Evolutionary conservation across 2,329 filamentous ascomycete species (phyloP), one percentile per base, ranked within the genome.

Genomic region (Septoria linicola): DNA sequence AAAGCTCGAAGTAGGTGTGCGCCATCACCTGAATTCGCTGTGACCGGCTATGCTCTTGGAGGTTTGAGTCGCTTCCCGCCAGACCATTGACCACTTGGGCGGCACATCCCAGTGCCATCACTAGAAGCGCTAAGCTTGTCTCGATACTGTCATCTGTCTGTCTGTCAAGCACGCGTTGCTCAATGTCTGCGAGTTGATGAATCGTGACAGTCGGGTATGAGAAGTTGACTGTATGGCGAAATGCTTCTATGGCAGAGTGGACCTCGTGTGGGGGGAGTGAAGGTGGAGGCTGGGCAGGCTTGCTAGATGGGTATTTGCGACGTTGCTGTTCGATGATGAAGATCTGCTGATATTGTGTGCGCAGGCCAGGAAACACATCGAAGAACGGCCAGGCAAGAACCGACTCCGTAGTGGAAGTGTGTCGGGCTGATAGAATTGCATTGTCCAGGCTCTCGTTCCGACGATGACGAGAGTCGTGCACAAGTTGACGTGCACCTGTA

Each of bases 301-400:
- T 16, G 19, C 17, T 17, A 8, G 13, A 25, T 11, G 20, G 19
- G 19, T 51, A 42, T 14, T 20, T 32, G 19, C 48, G 41, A 13
- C 51, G 35, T 31, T 54, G 47, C 41, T 54, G 52, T 32, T 54
- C 52, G 14, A 54, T 41, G 8, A 48, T 42, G 35, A 54, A 54
- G 13, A 51, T 54, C 11, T 34, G 52, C 14, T 54, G 48, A 35
- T 51, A 54, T 14, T 51, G 41, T 17, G 23, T 37, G 8, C 52
- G 42, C 7, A 54, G 27, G 20, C 31, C 40, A 6, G 42, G 48
- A 11, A 46, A 54, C 23, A 46, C 42, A 23, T 54, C 48, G 10
- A 54, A 51, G 34, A 51, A 51, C 2, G 36, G 41, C 52, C 52
- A 54, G 1, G 52, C 52, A 3, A 54, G 52, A 10, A 54, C 52